Evolutionary conservation across 306 rosid species (phyloP).

Genomic region (Purshia tridentata): DNA sequence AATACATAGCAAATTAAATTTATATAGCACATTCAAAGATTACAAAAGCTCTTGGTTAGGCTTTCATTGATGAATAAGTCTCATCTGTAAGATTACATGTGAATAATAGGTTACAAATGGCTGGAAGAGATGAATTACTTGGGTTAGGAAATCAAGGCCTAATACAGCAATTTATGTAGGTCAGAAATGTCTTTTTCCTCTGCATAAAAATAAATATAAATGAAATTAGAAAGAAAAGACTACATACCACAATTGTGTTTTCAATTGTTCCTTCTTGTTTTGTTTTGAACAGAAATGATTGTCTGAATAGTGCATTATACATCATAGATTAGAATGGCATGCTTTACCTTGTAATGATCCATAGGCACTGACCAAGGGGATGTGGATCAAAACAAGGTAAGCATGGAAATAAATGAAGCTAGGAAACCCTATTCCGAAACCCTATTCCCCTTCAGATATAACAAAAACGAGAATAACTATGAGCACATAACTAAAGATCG

Average conservation of each 20-base stretch:
- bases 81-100: slow-evolving; percentile 34
- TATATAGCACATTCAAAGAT: background rate
- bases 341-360: slow-evolving; percentile 31
- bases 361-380: slow-evolving; percentile 51
- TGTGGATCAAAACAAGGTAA: slow-evolving; percentile 42
- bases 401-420: too few species aligned
- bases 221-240: slow-evolving; percentile 13
- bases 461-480: background rate
- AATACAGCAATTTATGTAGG: slow-evolving; percentile 71
- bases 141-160: slow-evolving; percentile 48
- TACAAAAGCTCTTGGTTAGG: slow-evolving; percentile 15
- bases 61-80: slow-evolving; percentile 23
- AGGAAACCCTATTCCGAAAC: too few species aligned
- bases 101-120: slow-evolving; percentile 23
- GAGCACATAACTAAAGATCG: background rate
- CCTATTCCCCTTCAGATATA: too few species aligned
- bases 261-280: background rate
- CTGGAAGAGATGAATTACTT: slow-evolving; percentile 22
- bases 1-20: too few species aligned
- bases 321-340: background rate
- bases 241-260: background rate
- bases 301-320: background rate
- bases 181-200: slow-evolving; percentile 52
- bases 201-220: slow-evolving; percentile 38
- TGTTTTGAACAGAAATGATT: background rate